Evolutionary conservation across 371 early-diverging fungal genomes (phyloP).

Genomic region (Homolaphlyctis polyrhiza): DNA sequence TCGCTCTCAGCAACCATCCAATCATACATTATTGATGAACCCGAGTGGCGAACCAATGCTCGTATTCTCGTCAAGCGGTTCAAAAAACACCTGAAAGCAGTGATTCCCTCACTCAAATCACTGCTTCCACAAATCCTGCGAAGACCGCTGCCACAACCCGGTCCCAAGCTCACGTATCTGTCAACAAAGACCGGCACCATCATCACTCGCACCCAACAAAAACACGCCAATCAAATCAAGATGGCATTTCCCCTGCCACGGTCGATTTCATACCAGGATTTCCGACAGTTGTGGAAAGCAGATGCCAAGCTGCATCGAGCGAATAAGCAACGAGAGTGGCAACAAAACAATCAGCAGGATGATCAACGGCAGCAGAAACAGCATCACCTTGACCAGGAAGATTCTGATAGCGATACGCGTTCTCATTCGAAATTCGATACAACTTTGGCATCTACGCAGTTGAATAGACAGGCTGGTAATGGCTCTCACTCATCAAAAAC

Average conservation of each 20-base stretch:
- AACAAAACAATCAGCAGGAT: too few relatives aligned
- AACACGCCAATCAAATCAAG: too few relatives aligned
- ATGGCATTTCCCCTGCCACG: constrained; percentile 12
- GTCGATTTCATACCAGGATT: neutral
- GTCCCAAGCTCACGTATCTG: constrained; percentile 7
- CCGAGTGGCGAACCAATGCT: constrained; percentile 22
- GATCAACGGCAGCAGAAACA: too few relatives aligned
- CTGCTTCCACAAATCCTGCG: constrained; percentile 17
- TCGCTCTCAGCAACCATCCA: constrained; percentile 6
- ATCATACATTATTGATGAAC: constrained; percentile 21
- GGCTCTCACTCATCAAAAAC: too few relatives aligned
- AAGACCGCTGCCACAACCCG: constrained; percentile 11
- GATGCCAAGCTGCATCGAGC: too few relatives aligned
- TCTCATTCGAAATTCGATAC: too few relatives aligned
- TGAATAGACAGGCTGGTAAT: too few relatives aligned
- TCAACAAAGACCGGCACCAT: constrained; percentile 12
- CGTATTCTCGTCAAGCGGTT: constrained; percentile 19
- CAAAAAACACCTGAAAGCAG: constrained; percentile 1
- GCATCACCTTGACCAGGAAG: too few relatives aligned
- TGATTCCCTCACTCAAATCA: constrained; percentile 10
- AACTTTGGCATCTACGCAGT: too few relatives aligned
- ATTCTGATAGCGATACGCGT: too few relatives aligned
- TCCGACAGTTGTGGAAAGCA: neutral
- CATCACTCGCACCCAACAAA: constrained; percentile 7
- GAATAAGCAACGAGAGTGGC: too few relatives aligned